Evolutionary conservation across 2,329 filamentous ascomycete genomes (phyloP).

Genomic region (Neopestalotiopsis clavispora): DNA sequence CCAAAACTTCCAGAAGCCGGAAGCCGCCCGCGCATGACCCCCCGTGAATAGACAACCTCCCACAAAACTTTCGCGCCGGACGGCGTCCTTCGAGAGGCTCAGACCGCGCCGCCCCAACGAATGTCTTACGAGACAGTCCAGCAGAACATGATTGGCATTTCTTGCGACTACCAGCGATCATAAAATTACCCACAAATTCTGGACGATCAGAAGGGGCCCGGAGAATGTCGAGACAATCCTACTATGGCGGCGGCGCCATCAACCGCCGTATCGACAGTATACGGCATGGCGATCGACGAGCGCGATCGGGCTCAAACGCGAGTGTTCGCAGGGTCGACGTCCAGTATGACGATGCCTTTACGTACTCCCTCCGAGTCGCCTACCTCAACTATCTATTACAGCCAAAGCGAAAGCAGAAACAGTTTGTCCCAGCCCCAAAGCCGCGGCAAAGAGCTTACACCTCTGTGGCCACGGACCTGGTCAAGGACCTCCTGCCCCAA

Average conservation of each 20-base stretch:
- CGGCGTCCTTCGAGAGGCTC: neutral
- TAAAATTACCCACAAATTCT: neutral
- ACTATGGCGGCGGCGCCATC: slow-evolving; percentile 36
- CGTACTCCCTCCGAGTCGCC: slow-evolving; percentile 86
- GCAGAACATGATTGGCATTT: neutral
- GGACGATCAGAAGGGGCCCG: slow-evolving; percentile 20
- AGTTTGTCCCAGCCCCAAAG: slow-evolving; percentile 75
- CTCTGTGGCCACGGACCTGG: slow-evolving; percentile 79
- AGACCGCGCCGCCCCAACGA: neutral
- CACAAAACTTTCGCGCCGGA: neutral
- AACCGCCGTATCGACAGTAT: slow-evolving; percentile 50
- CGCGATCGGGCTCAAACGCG: slow-evolving; percentile 50
- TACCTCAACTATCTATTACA: slow-evolving; percentile 93
- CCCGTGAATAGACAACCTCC: neutral
- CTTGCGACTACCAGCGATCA: neutral
- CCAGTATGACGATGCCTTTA: slow-evolving; percentile 82
- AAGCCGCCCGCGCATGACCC: too few species aligned
- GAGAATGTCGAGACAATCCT: slow-evolving; percentile 56
- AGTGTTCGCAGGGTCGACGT: slow-evolving; percentile 52
- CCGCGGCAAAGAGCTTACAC: slow-evolving; percentile 67
- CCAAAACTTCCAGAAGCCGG: neutral
- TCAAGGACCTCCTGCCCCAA: slow-evolving; percentile 78
- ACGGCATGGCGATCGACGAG: slow-evolving; percentile 45
- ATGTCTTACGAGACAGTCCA: neutral
- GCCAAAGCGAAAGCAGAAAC: slow-evolving; percentile 85